Evolutionary conservation across 2,329 filamentous ascomycete species (phyloP).

Genomic region (Fusarium xyrophilum): DNA sequence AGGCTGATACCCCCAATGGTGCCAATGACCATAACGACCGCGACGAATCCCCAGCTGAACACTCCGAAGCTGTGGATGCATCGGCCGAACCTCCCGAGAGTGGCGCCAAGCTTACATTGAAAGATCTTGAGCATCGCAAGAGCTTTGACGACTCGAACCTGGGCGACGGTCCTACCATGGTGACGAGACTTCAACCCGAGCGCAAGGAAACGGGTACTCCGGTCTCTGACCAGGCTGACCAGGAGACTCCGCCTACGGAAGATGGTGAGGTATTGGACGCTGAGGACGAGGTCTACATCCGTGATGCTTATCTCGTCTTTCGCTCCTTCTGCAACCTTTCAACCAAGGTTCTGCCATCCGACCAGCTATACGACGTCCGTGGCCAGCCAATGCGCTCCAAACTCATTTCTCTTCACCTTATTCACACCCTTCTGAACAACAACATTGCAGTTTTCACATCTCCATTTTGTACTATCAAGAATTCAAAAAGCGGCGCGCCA

Average conservation of each 20-base stretch:
- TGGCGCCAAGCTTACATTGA: constrained; percentile 66
- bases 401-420: constrained; percentile 90
- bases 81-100: constrained; percentile 46
- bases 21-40: constrained; percentile 49
- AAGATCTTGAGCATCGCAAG: constrained; percentile 71
- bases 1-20: constrained; percentile 50
- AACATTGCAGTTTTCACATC: constrained; percentile 91
- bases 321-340: constrained; percentile 97
- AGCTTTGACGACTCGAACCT: constrained; percentile 73
- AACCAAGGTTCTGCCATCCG: constrained; percentile 86
- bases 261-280: constrained; percentile 66
- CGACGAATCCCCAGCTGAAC: constrained; percentile 46
- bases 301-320: constrained; percentile 96
- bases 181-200: constrained; percentile 64
- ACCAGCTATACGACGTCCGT: constrained; percentile 90
- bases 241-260: constrained; percentile 63
- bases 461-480: constrained; percentile 88
- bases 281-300: constrained; percentile 95
- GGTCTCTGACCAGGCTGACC: constrained; percentile 60
- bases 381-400: constrained; percentile 98
- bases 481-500: constrained; percentile 84
- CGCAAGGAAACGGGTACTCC: constrained; percentile 52
- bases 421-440: constrained; percentile 94
- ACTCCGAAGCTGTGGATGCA: constrained; percentile 32
- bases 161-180: constrained; percentile 71